Base-by-base conservation (phyloP, 805 yeast genomes). In the Saccharomyces kudriavzevii region DNA sequence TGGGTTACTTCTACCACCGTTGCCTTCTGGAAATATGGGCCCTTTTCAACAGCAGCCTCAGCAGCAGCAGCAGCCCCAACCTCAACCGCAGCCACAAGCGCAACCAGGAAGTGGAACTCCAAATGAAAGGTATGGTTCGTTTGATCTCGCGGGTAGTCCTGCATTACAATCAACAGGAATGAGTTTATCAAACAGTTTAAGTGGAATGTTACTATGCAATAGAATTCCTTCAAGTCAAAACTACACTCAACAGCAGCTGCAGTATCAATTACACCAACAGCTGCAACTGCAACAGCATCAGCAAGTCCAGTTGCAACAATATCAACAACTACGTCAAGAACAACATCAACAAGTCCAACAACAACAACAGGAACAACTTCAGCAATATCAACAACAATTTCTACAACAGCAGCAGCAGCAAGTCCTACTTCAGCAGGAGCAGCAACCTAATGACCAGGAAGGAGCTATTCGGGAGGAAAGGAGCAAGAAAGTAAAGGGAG, bases 341-440 rank as follows among this genome's bases (percentile, higher is more conserved):
- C 71, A 51, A 53, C 68, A 51, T 31, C 63, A 58, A 24, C 63
- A 60, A 45, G 62, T 56, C 29, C 55, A 54, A 29, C 65, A 55
- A 29, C 65, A 59, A 26, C 65, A 56, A 50, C 63, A 60, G 40
- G 61, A 58, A 49, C 56, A 40, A 50, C 63, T 40, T 52, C 72
- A 51, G 52, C 68, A 52, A 43, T 61, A 29, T 40, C 29, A 52
- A 29, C 52, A 53, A 14, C 55, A 53, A 40, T 62, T 55, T 43
- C 54, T 48, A 20, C 60, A 56, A 40, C 64, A 55, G 43, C 60
- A 54, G 43, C 60, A 54, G 20, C 65, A 59, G 24, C 61, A 55
- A 13, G 48, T 64, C 57, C 54, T 48, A 29, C 63, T 53, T 9
- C 61, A 58, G 35, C 56, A 53, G 31, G 62, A 58, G 26, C 63